Evolutionary conservation across 768 basidiomycete genomes (phyloP), one percentile per base, ranked within the genome.

Genomic region (Podaxis carcinomalis): DNA sequence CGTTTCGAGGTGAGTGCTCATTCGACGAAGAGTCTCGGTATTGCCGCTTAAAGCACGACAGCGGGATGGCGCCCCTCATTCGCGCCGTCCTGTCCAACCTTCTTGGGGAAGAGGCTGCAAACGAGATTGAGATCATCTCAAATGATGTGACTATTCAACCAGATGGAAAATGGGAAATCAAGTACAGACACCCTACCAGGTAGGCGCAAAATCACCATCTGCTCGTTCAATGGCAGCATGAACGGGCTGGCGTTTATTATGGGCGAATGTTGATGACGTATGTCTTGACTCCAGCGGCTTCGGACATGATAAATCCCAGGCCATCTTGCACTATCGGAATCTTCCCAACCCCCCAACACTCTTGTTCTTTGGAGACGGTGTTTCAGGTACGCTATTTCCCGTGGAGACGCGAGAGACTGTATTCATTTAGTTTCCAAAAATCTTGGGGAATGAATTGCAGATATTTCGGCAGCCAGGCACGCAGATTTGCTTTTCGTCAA

Each of bases 321-420:
- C 96, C 2, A 98, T 98, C 66, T 77, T 95, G 36, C 95, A 93
- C 0, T 99, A 98, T 75, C 80, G 87, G n/a, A 75, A 79, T 44
- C 80, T 95, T 46, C 66, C 77, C 5, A 70, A 84, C 51, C 85
- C 87, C 4, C 96, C 97, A 2, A 87, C 83, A 1, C 78, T 96
- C 9, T 96, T 99, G 76, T 99, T 97, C 84, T 95, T 97, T 64
- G 97, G 97, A 0, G 97, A 99, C 71, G 97, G 97, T 36, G 97
- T 97, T 53, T 95, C 93, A 59, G 94, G 93, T 92, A 61, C 44
- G 83, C 75, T 28, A 19, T 36, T 53, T 32, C 16, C 16, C 7
- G 9, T 19, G 40, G 28, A 25, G 25, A n/a, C 36, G 16, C 56
- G 37, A 19, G 32, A 32, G 32, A 2, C 32, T 32, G 32, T 13